Evolutionary conservation across 345 rosid species (phyloP).

Genomic region (Mercurialis annua): DNA sequence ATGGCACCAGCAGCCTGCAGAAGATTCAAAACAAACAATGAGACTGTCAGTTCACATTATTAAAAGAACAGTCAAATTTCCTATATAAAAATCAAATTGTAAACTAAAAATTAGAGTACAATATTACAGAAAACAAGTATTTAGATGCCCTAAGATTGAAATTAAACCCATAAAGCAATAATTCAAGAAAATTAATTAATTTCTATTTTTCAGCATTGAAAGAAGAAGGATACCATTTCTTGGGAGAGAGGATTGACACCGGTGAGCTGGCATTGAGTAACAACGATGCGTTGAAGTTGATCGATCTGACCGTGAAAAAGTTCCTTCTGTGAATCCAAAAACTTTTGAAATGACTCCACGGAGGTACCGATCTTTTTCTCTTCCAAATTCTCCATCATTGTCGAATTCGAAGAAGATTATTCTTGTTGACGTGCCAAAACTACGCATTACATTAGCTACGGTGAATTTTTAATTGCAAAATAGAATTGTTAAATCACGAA

Average conservation of each 20-base stretch:
- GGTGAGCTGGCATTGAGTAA: slow-evolving; percentile 87
- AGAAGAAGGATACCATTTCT: slow-evolving; percentile 69
- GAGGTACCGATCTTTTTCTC: slow-evolving; percentile 57
- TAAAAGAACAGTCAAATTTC: neutral
- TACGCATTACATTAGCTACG: slow-evolving; percentile 23
- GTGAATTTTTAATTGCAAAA: neutral
- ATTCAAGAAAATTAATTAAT: neutral
- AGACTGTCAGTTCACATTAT: slow-evolving; percentile 1
- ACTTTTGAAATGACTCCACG: slow-evolving; percentile 54
- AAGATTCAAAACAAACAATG: slow-evolving; percentile 12
- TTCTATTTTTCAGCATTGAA: no score
- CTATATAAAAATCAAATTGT: no score
- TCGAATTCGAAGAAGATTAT: slow-evolving; percentile 9
- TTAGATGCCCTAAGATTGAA: neutral
- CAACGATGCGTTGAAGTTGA: slow-evolving; percentile 69
- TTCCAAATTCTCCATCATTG: slow-evolving; percentile 22
- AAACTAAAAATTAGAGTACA: neutral
- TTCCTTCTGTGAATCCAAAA: slow-evolving; percentile 63
- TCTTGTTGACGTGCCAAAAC: slow-evolving; percentile 10
- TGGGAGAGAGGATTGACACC: slow-evolving; percentile 98
- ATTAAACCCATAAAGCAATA: neutral
- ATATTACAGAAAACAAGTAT: neutral
- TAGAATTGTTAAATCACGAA: neutral
- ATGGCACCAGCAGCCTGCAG: slow-evolving; percentile 94
- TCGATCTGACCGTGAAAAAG: slow-evolving; percentile 84